Percentiles rank a stretch among this genome's conserved stretches.
Evolutionary conservation across 2,329 filamentous ascomycete species (phyloP).

Genomic region (Hymenoscyphus scutula): DNA sequence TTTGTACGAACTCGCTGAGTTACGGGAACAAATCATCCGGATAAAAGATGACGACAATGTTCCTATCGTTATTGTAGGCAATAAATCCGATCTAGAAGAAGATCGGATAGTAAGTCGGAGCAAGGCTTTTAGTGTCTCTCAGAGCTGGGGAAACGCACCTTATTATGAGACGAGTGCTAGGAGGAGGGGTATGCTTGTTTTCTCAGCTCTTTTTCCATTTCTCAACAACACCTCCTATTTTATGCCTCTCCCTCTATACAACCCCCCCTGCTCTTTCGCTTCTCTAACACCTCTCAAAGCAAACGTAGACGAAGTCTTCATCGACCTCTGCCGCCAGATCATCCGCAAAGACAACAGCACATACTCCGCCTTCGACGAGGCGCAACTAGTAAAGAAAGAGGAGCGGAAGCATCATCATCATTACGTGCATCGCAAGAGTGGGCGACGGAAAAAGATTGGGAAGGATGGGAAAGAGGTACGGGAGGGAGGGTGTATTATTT

Average conservation of each 20-base stretch:
- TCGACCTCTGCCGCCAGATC: slow-evolving; percentile 65
- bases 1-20: slow-evolving; percentile 65
- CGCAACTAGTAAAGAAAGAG: not conserved
- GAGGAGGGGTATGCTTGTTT: slow-evolving; percentile 44
- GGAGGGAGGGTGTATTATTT: slow-evolving; percentile 17
- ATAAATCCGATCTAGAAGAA: slow-evolving; percentile 72
- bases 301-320: slow-evolving; percentile 72
- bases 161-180: slow-evolving; percentile 72
- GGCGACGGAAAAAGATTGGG: not conserved
- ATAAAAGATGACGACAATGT: slow-evolving; percentile 71
- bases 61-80: slow-evolving; percentile 70
- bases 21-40: slow-evolving; percentile 70
- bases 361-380: not conserved
- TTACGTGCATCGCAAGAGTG: not conserved
- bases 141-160: slow-evolving; percentile 68
- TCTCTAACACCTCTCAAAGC: slow-evolving; percentile 30
- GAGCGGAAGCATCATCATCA: not conserved
- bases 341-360: slow-evolving; percentile 53
- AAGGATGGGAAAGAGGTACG: slow-evolving; percentile 7
- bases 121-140: slow-evolving; percentile 63
- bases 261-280: not conserved
- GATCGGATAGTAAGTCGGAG: slow-evolving; percentile 64
- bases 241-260: too few species aligned
- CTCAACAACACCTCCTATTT: too few species aligned
- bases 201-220: too few species aligned